These are phyloP conservation scores for Fusarium sororula DNA, from an alignment of 2,329 filamentous ascomycete genomes.

Conservation along the genomic window DNA sequence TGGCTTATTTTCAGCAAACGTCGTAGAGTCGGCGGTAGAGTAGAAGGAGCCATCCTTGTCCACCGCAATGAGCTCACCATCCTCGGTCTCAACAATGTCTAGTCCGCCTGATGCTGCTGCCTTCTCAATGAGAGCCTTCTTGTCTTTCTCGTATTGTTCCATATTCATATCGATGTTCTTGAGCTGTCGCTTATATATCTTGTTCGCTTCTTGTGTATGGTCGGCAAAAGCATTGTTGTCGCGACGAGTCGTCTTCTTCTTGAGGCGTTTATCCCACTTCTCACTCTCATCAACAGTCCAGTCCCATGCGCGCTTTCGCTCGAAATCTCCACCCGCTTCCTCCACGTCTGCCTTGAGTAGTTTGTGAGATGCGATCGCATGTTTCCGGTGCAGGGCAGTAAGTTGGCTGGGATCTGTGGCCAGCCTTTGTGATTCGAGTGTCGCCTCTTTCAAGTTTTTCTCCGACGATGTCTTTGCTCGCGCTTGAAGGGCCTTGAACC, in stretches of 20 bases:
- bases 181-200: constrained; percentile 93
- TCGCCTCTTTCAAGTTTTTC: constrained; percentile 84
- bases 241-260: constrained; percentile 82
- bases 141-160: constrained; percentile 87
- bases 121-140: constrained; percentile 83
- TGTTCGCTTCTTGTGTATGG: constrained; percentile 85
- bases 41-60: constrained; percentile 93
- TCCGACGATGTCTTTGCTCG: constrained; percentile 77
- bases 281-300: constrained; percentile 97
- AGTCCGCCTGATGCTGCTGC: constrained; percentile 85
- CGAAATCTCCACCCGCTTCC: constrained; percentile 88
- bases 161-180: constrained; percentile 78
- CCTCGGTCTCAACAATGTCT: constrained; percentile 94
- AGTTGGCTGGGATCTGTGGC: constrained; percentile 81
- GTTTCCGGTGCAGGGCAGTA: constrained; percentile 81
- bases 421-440: constrained; percentile 81
- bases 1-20: constrained; percentile 86
- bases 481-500: constrained; percentile 88
- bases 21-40: constrained; percentile 83
- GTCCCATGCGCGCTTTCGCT: constrained; percentile 98
- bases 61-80: constrained; percentile 92
- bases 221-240: constrained; percentile 92
- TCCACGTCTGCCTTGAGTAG: constrained; percentile 91
- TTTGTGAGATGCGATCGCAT: constrained; percentile 90
- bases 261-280: constrained; percentile 89